Conservation (phyloP, 768 basidiomycete genomes). For the Russula vinacea region DNA sequence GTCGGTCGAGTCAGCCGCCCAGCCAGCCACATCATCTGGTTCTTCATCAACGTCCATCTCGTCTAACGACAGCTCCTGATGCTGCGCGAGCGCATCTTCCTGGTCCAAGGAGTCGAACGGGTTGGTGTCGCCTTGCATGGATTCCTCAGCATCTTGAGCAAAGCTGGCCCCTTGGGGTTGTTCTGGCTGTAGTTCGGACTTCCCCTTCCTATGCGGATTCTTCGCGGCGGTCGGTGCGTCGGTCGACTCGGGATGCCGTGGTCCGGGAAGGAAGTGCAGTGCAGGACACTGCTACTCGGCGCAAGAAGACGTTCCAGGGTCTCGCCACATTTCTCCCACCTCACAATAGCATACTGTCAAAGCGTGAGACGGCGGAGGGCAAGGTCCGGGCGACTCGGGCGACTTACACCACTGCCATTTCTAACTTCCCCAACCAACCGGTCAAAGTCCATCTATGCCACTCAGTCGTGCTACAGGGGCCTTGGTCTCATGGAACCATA, state of each 20-base stretch:
- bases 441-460: background rate
- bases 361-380: background rate
- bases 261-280: constrained; percentile 8
- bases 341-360: constrained; percentile 11
- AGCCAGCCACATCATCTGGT: too few relatives aligned
- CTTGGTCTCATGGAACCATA: constrained; percentile 4
- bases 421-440: background rate
- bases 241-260: constrained; percentile 2
- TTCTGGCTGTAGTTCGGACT: too few relatives aligned
- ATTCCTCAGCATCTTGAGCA: too few relatives aligned
- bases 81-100: too few relatives aligned
- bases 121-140: too few relatives aligned
- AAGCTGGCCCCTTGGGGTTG: too few relatives aligned
- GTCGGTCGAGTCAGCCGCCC: too few relatives aligned
- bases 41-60: too few relatives aligned
- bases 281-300: background rate
- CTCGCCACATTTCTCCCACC: background rate
- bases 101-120: too few relatives aligned
- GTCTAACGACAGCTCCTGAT: too few relatives aligned
- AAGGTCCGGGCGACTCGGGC: background rate
- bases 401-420: constrained; percentile 3
- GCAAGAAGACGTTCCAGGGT: constrained; percentile 2
- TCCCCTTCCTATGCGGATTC: background rate
- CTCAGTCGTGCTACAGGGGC: background rate
- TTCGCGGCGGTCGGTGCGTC: background rate